These are phyloP conservation scores for Beauveria medogensis DNA, from an alignment of 2,329 filamentous ascomycete genomes.

Conservation along the genomic window DNA sequence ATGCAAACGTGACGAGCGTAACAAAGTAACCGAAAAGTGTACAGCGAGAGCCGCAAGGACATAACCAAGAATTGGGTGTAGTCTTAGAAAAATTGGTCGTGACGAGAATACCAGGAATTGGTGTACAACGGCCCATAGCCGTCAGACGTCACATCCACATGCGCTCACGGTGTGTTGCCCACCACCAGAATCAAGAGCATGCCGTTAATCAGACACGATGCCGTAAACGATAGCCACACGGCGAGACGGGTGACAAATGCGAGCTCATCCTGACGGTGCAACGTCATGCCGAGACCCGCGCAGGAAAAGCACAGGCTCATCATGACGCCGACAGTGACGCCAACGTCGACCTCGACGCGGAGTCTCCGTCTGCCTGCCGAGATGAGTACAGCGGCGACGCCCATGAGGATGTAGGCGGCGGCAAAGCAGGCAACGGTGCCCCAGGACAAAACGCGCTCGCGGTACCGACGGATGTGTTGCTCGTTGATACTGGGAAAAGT, in stretches of 20 bases:
- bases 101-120: too few relatives aligned
- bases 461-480: slow-evolving; percentile 40
- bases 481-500: slow-evolving; percentile 43
- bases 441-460: slow-evolving; percentile 48
- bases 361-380: slow-evolving; percentile 60
- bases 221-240: slow-evolving; percentile 28
- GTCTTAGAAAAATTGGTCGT: too few relatives aligned
- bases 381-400: slow-evolving; percentile 57
- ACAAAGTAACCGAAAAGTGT: neutral
- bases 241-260: slow-evolving; percentile 35
- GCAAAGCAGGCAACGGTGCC: slow-evolving; percentile 46
- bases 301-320: slow-evolving; percentile 57
- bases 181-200: slow-evolving; percentile 36
- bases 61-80: too few relatives aligned
- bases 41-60: too few relatives aligned
- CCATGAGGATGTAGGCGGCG: slow-evolving; percentile 54
- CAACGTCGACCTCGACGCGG: slow-evolving; percentile 64
- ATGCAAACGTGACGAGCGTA: neutral
- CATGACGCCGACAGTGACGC: slow-evolving; percentile 61
- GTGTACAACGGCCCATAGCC: too few relatives aligned
- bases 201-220: slow-evolving; percentile 33
- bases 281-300: slow-evolving; percentile 49
- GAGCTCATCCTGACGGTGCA: slow-evolving; percentile 42
- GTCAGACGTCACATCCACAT: too few relatives aligned
- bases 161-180: slow-evolving; percentile 27